phyloP scores from a whole-genome alignment of 1,139 yeast genomes.

The Entelexis sorbosivorans region DNA sequence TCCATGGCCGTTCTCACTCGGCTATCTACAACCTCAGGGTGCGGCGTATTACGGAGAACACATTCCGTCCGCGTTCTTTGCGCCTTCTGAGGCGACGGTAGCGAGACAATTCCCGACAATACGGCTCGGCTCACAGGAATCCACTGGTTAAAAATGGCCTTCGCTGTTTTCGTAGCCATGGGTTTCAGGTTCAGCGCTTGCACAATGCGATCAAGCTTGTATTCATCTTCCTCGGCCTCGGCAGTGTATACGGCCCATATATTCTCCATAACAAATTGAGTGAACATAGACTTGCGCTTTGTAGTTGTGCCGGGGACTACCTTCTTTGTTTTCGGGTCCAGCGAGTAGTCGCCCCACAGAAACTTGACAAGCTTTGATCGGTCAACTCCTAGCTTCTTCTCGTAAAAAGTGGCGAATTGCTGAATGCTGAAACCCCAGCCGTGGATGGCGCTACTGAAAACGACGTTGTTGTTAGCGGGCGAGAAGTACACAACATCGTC shows the following conservation, averaged over 20 bases:
- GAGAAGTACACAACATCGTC: conserved; percentile 81
- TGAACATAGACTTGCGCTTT: conserved; percentile 67
- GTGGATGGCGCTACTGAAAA: conserved; percentile 88
- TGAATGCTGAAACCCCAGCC: conserved; percentile 96
- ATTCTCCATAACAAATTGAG: conserved; percentile 73
- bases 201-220: conserved; percentile 63
- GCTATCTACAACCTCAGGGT: conserved; percentile 42
- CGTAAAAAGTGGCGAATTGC: conserved; percentile 80
- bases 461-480: conserved; percentile 83
- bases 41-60: conserved; percentile 50
- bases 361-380: conserved; percentile 69
- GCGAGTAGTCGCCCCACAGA: conserved; percentile 90
- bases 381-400: conserved; percentile 74
- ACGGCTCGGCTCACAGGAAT: conserved; percentile 83
- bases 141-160: conserved; percentile 84
- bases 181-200: conserved; percentile 46
- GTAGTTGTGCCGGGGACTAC: conserved; percentile 32
- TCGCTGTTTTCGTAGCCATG: conserved; percentile 62
- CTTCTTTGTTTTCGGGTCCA: conserved; percentile 82
- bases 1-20: conserved; percentile 46
- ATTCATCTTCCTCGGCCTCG: conserved; percentile 54
- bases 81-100: conserved; percentile 74
- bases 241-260: conserved; percentile 86
- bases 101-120: conserved; percentile 69
- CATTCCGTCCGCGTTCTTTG: conserved; percentile 62